These are phyloP conservation scores for Solanum boliviense DNA, from an alignment of 257 asterid species.

Conservation along the genomic window DNA sequence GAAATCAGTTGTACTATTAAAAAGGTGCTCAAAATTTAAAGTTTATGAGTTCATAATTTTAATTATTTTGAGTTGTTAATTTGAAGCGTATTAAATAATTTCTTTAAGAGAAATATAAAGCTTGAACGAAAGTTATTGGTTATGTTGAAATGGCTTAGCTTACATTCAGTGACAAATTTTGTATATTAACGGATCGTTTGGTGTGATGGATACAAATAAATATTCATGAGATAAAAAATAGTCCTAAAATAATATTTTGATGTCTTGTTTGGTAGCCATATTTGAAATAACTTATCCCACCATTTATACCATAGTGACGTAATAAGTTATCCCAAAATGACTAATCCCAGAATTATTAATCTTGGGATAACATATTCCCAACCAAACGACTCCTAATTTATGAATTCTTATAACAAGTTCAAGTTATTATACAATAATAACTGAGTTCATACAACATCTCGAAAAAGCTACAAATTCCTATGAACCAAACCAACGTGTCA, in stretches of 20 bases:
- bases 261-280: too few species aligned
- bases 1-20: background rate
- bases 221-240: too few species aligned
- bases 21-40: background rate
- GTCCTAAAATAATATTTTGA: too few species aligned
- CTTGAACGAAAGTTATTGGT: background rate
- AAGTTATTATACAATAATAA: background rate
- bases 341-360: too few species aligned
- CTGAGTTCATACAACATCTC: background rate
- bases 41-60: background rate
- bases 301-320: too few species aligned
- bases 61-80: background rate
- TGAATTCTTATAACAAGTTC: background rate
- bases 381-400: background rate
- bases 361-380: too few species aligned
- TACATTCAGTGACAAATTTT: fast-evolving
- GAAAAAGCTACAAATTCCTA: background rate
- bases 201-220: too few species aligned
- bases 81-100: background rate
- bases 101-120: background rate
- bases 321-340: too few species aligned
- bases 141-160: background rate
- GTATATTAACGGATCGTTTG: background rate
- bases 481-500: background rate
- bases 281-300: too few species aligned